Evolutionary conservation across 176 grass and related monocot species (phyloP), one percentile per base, ranked within the genome.

Genomic region (Ananas comosus): DNA sequence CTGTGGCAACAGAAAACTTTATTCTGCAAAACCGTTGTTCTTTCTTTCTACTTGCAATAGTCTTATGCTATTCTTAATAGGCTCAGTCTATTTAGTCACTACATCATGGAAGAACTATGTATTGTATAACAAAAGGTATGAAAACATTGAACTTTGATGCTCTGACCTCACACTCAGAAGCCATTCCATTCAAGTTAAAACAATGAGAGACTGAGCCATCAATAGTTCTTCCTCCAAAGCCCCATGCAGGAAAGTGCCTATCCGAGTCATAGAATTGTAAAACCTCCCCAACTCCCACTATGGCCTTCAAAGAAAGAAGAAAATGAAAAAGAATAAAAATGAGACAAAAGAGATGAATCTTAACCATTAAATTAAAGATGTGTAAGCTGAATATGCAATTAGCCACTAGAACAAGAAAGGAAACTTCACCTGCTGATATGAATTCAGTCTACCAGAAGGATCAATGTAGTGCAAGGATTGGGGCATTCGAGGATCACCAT

Each of bases 381-480:
- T 21, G 19, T 13, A 56, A n/a, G 54, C 54, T 16, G 14, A 21
- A 59, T 17, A 14, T 18, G 54, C 4, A 19, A 59, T 17, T 14
- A 59, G 14, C n/a, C 3, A 18, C 7, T 17, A 16, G 10, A 59
- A 59, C 4, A 16, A 18, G 18, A 18, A 58, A 33, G 29, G 29
- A 42, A 42, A 42, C 18, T 33, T 66, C 52, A 99, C 94, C 87
- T 93, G 94, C 49, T 99, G 94, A 73, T 99, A 99, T 1, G 94
- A 86, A 68, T 99, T 93, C 50, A 73, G 90, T 82, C 84, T 90
- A 68, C 87, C 82, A 73, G 94, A 78, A 58, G 94, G 89, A 76
- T 99, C 94, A 79, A 99, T 82, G 69, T 88, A 99, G 73, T 99
- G 94, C 84, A 93, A 86, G 2, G 89, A 99, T 49, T 85, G 84